phyloP scores from a whole-genome alignment of 352 stramenopile genomes.

The Phytopythium oedochilum region DNA sequence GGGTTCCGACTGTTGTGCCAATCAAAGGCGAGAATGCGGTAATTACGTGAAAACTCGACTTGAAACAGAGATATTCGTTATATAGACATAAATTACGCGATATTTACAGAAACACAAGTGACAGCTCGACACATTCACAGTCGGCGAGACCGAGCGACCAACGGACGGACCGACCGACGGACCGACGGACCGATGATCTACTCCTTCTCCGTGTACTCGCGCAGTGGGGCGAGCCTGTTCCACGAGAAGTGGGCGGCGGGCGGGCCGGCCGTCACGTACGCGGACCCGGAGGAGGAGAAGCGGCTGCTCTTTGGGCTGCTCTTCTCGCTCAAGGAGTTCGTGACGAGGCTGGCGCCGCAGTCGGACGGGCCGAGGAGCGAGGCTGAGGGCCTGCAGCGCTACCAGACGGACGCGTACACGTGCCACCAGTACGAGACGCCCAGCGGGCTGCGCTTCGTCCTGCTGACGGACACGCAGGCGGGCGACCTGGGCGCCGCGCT shows the following conservation, averaged over 20 bases:
- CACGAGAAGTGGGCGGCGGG: conserved; percentile 85
- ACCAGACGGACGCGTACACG: conserved; percentile 87
- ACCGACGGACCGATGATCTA: no score
- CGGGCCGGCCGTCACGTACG: conserved; percentile 53
- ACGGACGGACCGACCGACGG: no score
- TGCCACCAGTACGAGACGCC: conserved; percentile 91
- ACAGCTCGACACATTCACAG: no score
- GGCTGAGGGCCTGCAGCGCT: conserved; percentile 63
- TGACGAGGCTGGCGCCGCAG: conserved; percentile 70
- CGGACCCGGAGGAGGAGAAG: conserved; percentile 86
- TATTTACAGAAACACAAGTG: no score
- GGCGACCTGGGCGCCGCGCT: conserved; percentile 81
- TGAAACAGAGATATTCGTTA: no score
- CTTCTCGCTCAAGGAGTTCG: conserved; percentile 91
- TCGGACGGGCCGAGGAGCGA: conserved; percentile 10
- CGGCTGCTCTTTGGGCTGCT: conserved; percentile 90
- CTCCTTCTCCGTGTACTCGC: conserved; percentile 92
- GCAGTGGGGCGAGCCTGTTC: conserved; percentile 84
- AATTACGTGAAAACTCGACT: no score
- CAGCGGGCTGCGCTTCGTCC: conserved; percentile 86
- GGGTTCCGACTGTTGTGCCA: no score
- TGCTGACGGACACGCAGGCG: conserved; percentile 87
- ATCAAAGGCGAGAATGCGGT: no score
- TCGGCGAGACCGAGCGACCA: no score
- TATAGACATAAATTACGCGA: no score